Conservation (phyloP, 2,329 filamentous ascomycete species). For the Albifimbria verrucaria region DNA sequence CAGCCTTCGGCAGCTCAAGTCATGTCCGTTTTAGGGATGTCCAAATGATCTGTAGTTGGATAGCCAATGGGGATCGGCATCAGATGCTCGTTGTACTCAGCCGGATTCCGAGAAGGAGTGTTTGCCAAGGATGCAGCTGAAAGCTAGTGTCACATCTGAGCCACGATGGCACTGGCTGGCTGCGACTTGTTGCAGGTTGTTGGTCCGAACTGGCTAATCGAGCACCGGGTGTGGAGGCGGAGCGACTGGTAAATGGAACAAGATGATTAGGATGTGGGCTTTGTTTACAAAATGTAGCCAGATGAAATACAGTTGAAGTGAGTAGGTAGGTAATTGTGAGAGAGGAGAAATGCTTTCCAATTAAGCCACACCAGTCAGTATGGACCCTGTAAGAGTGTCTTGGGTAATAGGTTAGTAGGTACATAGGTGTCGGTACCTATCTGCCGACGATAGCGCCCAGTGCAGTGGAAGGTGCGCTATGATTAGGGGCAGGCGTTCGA, state of each 20-base stretch:
- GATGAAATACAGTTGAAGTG: no score
- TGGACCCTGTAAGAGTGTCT: no score
- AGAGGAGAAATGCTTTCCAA: no score
- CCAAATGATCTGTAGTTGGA: no score
- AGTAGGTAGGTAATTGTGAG: no score
- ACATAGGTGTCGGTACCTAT: no score
- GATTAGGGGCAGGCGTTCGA: no score
- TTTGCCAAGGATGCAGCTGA: constrained; percentile 6
- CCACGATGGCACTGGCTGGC: neutral
- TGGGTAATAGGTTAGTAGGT: no score
- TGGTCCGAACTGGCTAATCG: neutral
- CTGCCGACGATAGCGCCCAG: no score
- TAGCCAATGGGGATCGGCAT: constrained; percentile 13
- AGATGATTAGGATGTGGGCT: neutral
- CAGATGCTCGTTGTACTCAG: neutral
- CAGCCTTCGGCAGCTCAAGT: constrained; percentile 9
- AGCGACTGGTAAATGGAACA: neutral
- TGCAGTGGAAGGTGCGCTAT: no score
- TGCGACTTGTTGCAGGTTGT: neutral
- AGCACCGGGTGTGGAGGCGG: neutral
- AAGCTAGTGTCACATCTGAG: constrained; percentile 1
- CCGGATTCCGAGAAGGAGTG: constrained; percentile 12
- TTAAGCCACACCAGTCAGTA: no score
- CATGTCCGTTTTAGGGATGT: no score
- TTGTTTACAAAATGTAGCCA: neutral